These are phyloP conservation scores for Exserohilum rostratum DNA, from an alignment of 2,329 filamentous ascomycete species.

Conservation along the genomic window DNA sequence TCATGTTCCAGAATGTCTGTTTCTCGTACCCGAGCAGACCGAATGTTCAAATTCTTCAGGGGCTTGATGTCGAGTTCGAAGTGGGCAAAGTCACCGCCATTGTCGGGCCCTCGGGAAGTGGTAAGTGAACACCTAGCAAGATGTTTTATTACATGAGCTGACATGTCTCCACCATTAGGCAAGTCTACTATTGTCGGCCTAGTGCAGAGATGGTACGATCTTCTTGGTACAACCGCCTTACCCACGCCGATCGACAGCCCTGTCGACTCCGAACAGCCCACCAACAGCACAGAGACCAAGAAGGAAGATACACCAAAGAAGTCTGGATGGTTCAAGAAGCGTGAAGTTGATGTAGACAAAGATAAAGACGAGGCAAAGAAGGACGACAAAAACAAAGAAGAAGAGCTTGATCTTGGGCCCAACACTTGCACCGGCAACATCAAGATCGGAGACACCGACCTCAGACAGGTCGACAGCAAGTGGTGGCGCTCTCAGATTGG, in stretches of 20 bases:
- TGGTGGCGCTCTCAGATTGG: constrained; percentile 56
- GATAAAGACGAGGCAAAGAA: constrained; percentile 1
- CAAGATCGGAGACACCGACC: constrained; percentile 26
- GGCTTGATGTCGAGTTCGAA: not conserved
- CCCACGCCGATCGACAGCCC: not conserved
- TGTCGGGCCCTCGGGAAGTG: not conserved
- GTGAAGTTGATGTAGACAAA: not conserved
- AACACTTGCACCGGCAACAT: constrained; percentile 44
- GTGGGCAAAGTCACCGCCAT: not conserved
- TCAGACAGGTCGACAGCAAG: constrained; percentile 18
- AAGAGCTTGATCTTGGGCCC: constrained; percentile 29
- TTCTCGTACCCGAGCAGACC: constrained; percentile 30
- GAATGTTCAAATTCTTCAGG: not conserved
- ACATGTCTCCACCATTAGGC: constrained; percentile 54
- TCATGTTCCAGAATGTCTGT: constrained; percentile 38
- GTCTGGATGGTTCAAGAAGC: constrained; percentile 16
- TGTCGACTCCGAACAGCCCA: not conserved
- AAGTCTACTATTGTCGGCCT: constrained; percentile 58
- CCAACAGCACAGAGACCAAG: not conserved
- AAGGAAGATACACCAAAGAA: constrained; percentile 20
- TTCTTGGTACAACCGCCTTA: constrained; percentile 26
- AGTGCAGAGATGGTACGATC: not conserved
- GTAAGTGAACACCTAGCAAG: not conserved
- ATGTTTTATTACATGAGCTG: not conserved
- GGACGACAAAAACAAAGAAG: constrained; percentile 16